These are phyloP conservation scores for Podospora didyma DNA, from an alignment of 495 filamentous ascomycete genomes.

Conservation along the genomic window DNA sequence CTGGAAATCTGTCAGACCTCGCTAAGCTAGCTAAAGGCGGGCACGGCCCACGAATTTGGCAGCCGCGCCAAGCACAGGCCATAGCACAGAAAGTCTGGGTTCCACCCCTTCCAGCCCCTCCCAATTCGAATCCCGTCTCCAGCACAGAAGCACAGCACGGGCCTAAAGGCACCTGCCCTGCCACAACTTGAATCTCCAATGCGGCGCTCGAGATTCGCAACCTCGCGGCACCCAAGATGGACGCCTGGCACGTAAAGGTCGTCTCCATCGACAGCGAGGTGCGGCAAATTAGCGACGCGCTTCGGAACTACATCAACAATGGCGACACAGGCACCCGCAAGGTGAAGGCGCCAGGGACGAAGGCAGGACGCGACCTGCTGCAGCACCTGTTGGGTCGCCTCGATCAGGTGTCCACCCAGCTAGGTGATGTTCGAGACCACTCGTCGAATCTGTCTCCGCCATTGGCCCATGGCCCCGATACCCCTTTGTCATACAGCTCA, in stretches of 20 bases:
- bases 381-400: slow-evolving; percentile 20
- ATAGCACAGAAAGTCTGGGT: background rate
- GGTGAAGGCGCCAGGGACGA: slow-evolving; percentile 24
- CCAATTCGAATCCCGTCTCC: background rate
- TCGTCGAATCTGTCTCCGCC: slow-evolving; percentile 10
- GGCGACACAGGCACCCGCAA: slow-evolving; percentile 16
- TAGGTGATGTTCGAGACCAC: slow-evolving; percentile 7
- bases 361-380: slow-evolving; percentile 22
- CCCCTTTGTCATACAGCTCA: slow-evolving; percentile 16
- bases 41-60: background rate
- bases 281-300: slow-evolving; percentile 17
- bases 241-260: slow-evolving; percentile 20
- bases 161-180: slow-evolving; percentile 3
- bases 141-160: background rate
- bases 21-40: background rate
- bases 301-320: slow-evolving; percentile 21
- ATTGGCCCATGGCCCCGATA: slow-evolving; percentile 10
- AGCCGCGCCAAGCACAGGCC: background rate
- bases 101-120: background rate
- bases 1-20: too few species aligned
- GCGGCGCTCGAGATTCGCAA: slow-evolving; percentile 10
- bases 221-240: slow-evolving; percentile 26
- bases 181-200: slow-evolving; percentile 11
- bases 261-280: slow-evolving; percentile 24
- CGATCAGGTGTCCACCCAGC: slow-evolving; percentile 15